Conservation (phyloP, 805 yeast genomes). For the Torulaspora maleeae region DNA sequence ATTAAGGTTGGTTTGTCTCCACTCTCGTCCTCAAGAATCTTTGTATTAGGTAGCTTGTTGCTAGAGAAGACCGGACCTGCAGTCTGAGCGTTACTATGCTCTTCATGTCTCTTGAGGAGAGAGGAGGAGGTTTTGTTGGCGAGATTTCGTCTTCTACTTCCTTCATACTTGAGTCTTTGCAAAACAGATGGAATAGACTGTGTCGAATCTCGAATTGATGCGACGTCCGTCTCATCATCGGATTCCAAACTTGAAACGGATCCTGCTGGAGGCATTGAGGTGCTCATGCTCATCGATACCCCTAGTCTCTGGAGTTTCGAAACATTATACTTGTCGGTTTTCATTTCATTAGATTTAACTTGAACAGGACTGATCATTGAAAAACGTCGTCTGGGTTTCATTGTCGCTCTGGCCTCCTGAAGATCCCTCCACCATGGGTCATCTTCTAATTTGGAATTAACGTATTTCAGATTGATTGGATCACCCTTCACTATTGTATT, state of each 20-base stretch:
- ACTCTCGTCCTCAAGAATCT: constrained; percentile 60
- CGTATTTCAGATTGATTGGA: constrained; percentile 40
- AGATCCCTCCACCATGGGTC: constrained; percentile 87
- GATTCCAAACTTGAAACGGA: constrained; percentile 31
- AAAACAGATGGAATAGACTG: constrained; percentile 14
- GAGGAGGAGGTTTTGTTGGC: constrained; percentile 3
- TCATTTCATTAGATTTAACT: constrained; percentile 13
- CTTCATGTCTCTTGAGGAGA: constrained; percentile 6
- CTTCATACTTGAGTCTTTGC: constrained; percentile 13
- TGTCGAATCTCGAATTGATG: constrained; percentile 15
- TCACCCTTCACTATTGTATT: constrained; percentile 74
- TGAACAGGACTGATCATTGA: constrained; percentile 34
- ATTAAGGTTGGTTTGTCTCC: constrained; percentile 65
- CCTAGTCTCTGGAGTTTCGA: constrained; percentile 74
- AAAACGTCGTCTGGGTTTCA: constrained; percentile 27
- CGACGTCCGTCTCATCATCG: constrained; percentile 31
- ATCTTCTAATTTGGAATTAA: constrained; percentile 48
- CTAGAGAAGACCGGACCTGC: constrained; percentile 62
- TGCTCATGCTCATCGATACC: constrained; percentile 70
- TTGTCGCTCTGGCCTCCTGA: constrained; percentile 48
- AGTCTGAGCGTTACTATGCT: constrained; percentile 10
- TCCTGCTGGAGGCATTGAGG: constrained; percentile 44
- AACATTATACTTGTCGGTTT: constrained; percentile 37
- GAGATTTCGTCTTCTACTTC: constrained; percentile 11
- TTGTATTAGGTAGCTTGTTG: constrained; percentile 64